phyloP scores from a whole-genome alignment of 106 monocot genomes.

The Apostasia ramifera region DNA sequence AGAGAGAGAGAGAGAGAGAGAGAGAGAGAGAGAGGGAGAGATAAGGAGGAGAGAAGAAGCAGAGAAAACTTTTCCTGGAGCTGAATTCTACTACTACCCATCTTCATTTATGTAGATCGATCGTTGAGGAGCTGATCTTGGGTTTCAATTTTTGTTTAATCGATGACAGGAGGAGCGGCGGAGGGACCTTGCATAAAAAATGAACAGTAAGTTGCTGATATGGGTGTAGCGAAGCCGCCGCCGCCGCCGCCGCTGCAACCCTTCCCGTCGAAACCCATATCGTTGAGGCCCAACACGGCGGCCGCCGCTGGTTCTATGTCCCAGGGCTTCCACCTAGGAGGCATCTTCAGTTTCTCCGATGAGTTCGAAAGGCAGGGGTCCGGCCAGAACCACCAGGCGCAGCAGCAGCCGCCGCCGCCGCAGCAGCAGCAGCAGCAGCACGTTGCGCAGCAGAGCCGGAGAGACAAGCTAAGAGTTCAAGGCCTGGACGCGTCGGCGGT shows the following conservation, averaged over 20 bases:
- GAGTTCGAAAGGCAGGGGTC: conserved; percentile 12
- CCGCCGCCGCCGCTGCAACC: neutral
- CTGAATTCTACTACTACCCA: too few relatives aligned
- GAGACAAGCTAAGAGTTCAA: conserved; percentile 73
- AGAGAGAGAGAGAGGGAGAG: neutral
- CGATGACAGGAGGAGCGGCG: neutral
- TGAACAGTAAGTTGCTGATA: conserved; percentile 1
- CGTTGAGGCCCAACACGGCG: neutral
- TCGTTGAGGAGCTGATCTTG: neutral
- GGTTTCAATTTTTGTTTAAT: neutral
- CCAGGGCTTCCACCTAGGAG: conserved; percentile 78
- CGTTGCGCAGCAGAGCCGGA: conserved; percentile 59
- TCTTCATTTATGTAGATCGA: neutral
- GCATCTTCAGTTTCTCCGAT: conserved; percentile 72
- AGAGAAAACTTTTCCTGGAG: too few relatives aligned
- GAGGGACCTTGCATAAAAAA: too few relatives aligned
- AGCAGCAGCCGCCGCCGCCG: conserved; percentile 7
- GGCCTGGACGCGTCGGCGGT: conserved; percentile 22
- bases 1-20: neutral
- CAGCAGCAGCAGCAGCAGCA: conserved; percentile 37
- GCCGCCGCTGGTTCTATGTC: conserved; percentile 55
- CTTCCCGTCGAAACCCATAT: neutral
- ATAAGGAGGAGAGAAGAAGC: too few relatives aligned
- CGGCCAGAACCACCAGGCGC: neutral
- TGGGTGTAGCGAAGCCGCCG: conserved; percentile 55